Evolutionary conservation across 1,284 basidiomycete genomes (phyloP), one percentile per base, ranked within the genome.

Genomic region (Ceraceosorus bombacis): DNA sequence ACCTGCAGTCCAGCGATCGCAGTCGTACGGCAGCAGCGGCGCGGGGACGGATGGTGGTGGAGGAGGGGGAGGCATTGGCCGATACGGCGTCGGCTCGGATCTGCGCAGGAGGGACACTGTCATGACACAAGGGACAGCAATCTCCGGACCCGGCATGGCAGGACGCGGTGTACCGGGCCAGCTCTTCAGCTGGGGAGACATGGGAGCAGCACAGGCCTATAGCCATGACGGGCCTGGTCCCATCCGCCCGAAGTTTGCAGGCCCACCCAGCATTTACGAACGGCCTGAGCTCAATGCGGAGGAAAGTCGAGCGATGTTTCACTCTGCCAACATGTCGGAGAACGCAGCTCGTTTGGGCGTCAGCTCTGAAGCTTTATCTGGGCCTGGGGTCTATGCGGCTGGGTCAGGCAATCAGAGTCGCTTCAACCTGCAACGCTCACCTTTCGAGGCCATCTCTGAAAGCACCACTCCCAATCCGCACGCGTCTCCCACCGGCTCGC

Each of bases 111-210:
- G 70, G 41, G 71, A 73, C 52, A 73, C 71, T 2, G 61, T 73
- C 55, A 68, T 71, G 69, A 73, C 68, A 10, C 65, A 67, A 46
- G 61, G 62, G 27, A 72, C 70, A 2, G 61, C 59, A 13, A 15
- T 65, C 56, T 66, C 68, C 6, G 71, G 71, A 5, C 71, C 71
- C 4, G 71, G 71, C 13, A 66, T 73, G 64, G 71, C 71, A 1
- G 71, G 71, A 5, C 57, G 71, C 8, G 71, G 71, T n/a, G 70
- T 72, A 10, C 70, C 71, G 13, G 71, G 71, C 10, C 70, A 70
- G 48, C 49, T 71, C 6, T 72, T 70, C 49, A 63, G 63, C 10
- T 73, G 68, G 70, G 65, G 67, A 4, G 58, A 67, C 49, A 66
- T 64, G 46, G 71, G 70, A 12, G 66, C 65, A n/a, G 66, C 61